Percentiles rank a stretch among this genome's conserved stretches.
phyloP scores from a whole-genome alignment of 2,329 filamentous ascomycete species.

The Claviceps arundinis region DNA sequence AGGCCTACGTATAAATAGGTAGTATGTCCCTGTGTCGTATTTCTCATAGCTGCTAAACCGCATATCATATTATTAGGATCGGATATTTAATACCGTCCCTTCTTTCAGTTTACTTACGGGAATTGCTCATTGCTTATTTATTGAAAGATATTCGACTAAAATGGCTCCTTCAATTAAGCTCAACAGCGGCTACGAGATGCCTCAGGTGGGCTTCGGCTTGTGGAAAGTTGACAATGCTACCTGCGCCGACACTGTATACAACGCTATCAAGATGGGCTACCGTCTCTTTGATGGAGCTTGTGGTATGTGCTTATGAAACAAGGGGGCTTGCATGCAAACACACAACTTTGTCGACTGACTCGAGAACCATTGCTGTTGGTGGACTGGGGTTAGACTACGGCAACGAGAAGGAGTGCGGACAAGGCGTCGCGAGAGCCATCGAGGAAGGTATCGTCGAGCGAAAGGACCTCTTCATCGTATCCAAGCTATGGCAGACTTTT shows the following conservation, averaged over 20 bases:
- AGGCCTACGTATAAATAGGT: not conserved
- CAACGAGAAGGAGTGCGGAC: constrained; percentile 65
- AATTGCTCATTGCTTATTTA: not conserved
- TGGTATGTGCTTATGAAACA: constrained; percentile 2
- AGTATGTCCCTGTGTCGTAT: not conserved
- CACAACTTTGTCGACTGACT: not conserved
- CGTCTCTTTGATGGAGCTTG: constrained; percentile 47
- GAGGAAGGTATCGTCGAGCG: constrained; percentile 70
- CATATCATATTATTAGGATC: not conserved
- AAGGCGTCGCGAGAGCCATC: constrained; percentile 68
- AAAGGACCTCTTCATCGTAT: constrained; percentile 81
- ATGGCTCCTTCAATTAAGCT: constrained; percentile 40
- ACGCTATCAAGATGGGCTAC: constrained; percentile 53
- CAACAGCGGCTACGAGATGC: constrained; percentile 55
- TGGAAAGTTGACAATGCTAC: constrained; percentile 73
- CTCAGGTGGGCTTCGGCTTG: constrained; percentile 62
- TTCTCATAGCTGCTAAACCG: not conserved
- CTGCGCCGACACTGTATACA: constrained; percentile 65
- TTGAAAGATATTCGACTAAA: not conserved
- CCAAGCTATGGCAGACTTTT: constrained; percentile 89
- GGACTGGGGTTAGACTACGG: constrained; percentile 46
- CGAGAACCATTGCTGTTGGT: not conserved
- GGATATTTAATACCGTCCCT: too few species aligned
- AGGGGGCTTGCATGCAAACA: not conserved
- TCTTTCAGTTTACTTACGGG: too few species aligned